Percentiles rank a stretch among this genome's conserved stretches.
These are phyloP conservation scores for Pythium plurisporium DNA, from an alignment of 352 stramenopile species.

Conservation along the genomic window DNA sequence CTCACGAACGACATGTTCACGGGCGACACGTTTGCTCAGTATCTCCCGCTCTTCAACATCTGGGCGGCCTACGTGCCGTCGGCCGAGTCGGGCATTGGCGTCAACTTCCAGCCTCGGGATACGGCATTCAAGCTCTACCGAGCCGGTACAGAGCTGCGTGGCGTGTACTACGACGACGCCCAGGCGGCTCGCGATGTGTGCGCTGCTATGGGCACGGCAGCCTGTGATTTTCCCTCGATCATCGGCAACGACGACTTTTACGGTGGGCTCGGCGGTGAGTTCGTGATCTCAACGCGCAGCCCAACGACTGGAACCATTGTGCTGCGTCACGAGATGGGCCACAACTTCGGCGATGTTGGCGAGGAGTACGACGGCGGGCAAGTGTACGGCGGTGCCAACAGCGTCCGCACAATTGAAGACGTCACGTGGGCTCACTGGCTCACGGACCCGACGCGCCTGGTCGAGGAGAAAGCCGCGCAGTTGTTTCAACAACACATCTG, in stretches of 20 bases:
- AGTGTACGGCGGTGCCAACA: conserved; percentile 37
- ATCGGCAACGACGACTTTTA: conserved; percentile 40
- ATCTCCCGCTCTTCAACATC: conserved; percentile 17
- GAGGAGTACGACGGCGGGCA: conserved; percentile 39
- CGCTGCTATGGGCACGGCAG: conserved; percentile 2
- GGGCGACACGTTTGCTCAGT: conserved; percentile 17
- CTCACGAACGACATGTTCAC: conserved; percentile 38
- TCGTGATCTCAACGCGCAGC: conserved; percentile 33
- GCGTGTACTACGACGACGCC: conserved; percentile 18
- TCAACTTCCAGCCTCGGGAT: neutral
- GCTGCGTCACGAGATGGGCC: conserved; percentile 35
- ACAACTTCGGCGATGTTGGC: conserved; percentile 39
- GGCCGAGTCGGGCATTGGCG: conserved; percentile 8
- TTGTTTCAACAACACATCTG: conserved; percentile 34
- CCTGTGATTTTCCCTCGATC: conserved; percentile 32
- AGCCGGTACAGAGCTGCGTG: conserved; percentile 12
- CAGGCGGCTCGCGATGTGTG: conserved; percentile 15
- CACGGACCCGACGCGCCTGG: conserved; percentile 18
- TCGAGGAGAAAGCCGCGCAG: conserved; percentile 26
- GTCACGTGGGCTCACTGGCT: conserved; percentile 33
- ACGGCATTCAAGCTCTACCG: conserved; percentile 15
- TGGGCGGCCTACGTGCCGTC: conserved; percentile 11
- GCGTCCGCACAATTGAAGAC: neutral
- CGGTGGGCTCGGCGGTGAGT: conserved; percentile 33
- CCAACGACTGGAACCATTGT: conserved; percentile 28